Base-by-base conservation (phyloP, 495 filamentous ascomycete genomes). In the Staphylotrichum tortipilum region DNA sequence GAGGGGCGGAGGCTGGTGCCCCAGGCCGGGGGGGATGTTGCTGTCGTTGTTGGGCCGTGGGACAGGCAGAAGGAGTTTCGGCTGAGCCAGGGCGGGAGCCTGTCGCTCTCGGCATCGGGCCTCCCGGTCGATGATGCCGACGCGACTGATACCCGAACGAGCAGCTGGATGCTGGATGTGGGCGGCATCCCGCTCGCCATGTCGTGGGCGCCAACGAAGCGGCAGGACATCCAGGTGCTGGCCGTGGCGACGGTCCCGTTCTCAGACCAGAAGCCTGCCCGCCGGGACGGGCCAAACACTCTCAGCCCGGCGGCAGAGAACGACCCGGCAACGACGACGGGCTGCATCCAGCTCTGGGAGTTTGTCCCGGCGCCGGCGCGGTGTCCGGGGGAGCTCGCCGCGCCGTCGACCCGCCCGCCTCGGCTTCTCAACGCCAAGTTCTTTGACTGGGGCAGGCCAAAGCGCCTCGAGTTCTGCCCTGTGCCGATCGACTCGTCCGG, bases 391-490 rank as follows among this genome's bases (percentile, higher is more conserved):
- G 52, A 47, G 19, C 43, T 59, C 47, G 53, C 59, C 17, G 19
- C 35, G 7, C 56, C 64, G 4, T 58, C 56, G 2, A 29, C 45
- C 12, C 44, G 35, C 15, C 46, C 59, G 1, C 65, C 71, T 0
- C 58, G 57, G 35, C 48, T 70, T 22, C 41, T 58, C 9, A 52
- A 57, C 21, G 52, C 56, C 17, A 52, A 68, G 22, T 69, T 67
- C 50, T 69, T 68, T 15, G 53, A 63, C 31, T 74, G 66, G 65
- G 72, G 71, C 43, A 59, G 72, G 23, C 60, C 61, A 4, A 68
- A 61, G 42, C 58, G 71, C 36, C 53, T 76, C 28, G 63, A 68
- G 34, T 76, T 71, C 67, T 74, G 69, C 37, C 72, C 73, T 5
- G 55, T 73, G 11, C 60, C 64, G 3, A 45, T 69, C 23, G 44